Evolutionary conservation across 192 early-diverging fungal genomes (phyloP), one percentile per base, ranked within the genome.

Genomic region (Dissophora ornata): DNA sequence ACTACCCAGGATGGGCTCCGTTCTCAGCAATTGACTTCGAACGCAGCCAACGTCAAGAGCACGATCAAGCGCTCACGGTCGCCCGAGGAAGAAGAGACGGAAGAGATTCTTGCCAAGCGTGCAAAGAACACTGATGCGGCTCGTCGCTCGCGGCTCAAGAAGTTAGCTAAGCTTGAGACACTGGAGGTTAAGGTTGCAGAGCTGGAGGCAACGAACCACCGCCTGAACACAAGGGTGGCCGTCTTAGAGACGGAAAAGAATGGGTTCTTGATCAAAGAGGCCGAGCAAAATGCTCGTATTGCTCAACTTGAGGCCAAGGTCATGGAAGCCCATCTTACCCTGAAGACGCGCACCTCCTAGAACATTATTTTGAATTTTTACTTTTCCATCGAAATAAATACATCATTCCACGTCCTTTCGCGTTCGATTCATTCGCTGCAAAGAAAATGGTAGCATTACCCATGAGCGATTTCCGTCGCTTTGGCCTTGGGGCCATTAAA

Each of bases 71-170:
- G 54, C 16, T 16, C 60, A n/a, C 54, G 30, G 30, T 12, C 47
- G 32, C 22, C 42, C 21, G 61, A 40, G 9, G 49, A 42, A 42
- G 62, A 65, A 15, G 56, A 65, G 29, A 47, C 70, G 1, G 70
- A 74, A 4, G 70, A 74, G 26, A 25, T 66, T 5, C 36, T 71
- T 8, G 62, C 62, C 36, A 81, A 71, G 49, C 61, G 80, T 36
- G 68, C 58, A 54, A 81, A 84, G 79, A 84, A 90, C 67, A 90
- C 89, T 9, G 89, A 90, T 69, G 86, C 89, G 3, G 89, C 89
- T 3, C 84, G 89, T 21, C 84, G 89, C 4, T 88, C 86, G 1
- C 80, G 89, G 30, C 56, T 81, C 46, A 81, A 83, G 67, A 89
- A 89, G 60, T 34, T 85, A 6, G 36, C 67, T 26, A 80, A 79